Evolutionary conservation across 2,329 filamentous ascomycete species (phyloP), one percentile per base, ranked within the genome.

Genomic region (Aspergillus intermedius): DNA sequence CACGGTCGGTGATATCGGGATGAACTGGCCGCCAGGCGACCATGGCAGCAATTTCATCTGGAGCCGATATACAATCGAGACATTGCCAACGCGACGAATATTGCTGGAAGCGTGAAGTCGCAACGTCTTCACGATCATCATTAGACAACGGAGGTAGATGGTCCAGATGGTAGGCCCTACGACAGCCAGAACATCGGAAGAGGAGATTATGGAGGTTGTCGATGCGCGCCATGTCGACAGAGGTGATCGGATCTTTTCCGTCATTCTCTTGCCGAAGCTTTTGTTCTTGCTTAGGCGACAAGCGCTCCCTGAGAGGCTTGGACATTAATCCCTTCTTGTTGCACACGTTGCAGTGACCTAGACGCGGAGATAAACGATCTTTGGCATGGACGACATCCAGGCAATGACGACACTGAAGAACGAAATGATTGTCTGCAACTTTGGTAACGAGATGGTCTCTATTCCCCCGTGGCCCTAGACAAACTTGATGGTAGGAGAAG

Each of bases 371-470:
- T 15, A 74, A 77, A 0, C 60, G 54, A 54, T 96, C 88, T 60
- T 87, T 91, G 62, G 82, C 83, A 52, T 75, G 73, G 42, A 83
- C 77, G 17, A 78, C 63, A 3, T 84, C 84, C 53, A 97, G 78
- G 64, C 93, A 98, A 49, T 84, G 86, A 55, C 83, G 85, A 70
- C 93, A 98, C 64, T 98, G 93, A 35, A 98, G 73, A 13, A 98
- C 84, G 58, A 95, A 97, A 34, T 85, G 70, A 2, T 85, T 82
- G 1, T 85, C 75, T 2, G 76, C 83, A 46, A 96, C 70, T 65
- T 97, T 98, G 21, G 90, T 97, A 8, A 88, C 88, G 32, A 93
- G 73, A 65, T 97, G 93, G n/a, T 95, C 89, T 51, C 93, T 80
- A 10, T 67, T 74, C 45, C 78, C 80, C 44, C 93, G 81, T 44